Evolutionary conservation across 306 rosid species (phyloP), one percentile per base, ranked within the genome.

Genomic region (Cercis canadensis): DNA sequence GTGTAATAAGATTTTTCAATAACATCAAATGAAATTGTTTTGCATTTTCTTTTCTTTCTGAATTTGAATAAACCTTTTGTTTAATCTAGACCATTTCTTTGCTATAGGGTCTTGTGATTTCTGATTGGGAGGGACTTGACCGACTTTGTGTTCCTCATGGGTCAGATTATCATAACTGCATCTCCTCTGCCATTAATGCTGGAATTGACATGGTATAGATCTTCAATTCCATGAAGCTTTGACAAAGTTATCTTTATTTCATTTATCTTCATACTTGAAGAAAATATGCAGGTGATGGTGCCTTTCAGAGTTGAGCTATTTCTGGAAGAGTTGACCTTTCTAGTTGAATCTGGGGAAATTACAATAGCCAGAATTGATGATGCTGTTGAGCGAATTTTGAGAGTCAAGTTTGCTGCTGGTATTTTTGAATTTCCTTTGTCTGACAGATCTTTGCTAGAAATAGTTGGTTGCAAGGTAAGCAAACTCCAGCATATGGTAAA

Each of bases 51-150:
- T 64, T 10, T 24, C 29, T 24, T 24, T 31, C 59, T 50, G n/a
- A 67, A 11, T 50, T 51, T 13, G 3, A 65, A 40, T 41, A 78
- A 3, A 24, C 29, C 29, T 24, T 24, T 24, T 24, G 29, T 24
- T 24, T 24, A 24, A 24, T 24, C 29, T 24, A 24, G 3, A 24
- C 29, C 29, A 62, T 74, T 37, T 41, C 29, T 79, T 14, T 75
- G 67, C 66, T 69, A 73, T 80, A 93, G 94, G 98, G 96, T 67
- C 82, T 93, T 87, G 86, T 93, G 24, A 87, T 90, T 65, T 87
- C 96, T 77, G 94, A 93, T 75, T 90, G 92, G 96, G 84, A 81
- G 82, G 94, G 89, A 78, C 81, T 90, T 56, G 96, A 93, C 66
- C 68, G 65, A 43, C 93, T 93, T 39, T 70, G 86, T 19, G 8